Evolutionary conservation across 768 basidiomycete genomes (phyloP), one percentile per base, ranked within the genome.

Genomic region (Russula olivacea): DNA sequence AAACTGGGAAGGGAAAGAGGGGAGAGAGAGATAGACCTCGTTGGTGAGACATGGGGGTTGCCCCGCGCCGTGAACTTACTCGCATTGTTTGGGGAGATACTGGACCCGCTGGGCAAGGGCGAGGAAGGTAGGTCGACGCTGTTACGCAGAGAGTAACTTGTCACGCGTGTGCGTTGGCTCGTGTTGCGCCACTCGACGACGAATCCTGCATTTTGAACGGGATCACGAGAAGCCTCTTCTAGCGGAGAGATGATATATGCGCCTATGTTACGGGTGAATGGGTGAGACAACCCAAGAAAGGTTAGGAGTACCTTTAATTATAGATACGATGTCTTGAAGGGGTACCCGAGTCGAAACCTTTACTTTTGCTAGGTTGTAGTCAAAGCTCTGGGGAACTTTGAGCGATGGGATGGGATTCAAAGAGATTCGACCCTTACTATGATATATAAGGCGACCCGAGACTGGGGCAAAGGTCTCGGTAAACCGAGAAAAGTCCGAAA

Each of bases 181-280:
- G 81, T 76, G 50, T 84, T 84, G 43, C 82, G 79, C 87, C 91
- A 99, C n/a, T 82, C 81, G 54, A 98, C 73, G 3, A 85, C 73
- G 72, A 98, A 92, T 0, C 97, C 96, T 48, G 87, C 87, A 71
- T 98, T 98, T 75, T 98, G 92, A 21, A 79, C 71, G 0, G 89
- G 84, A 72, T 97, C 92, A 17, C 94, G 85, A 68, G 91, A 93
- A 0, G 91, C 86, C 72, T 96, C 93, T 74, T 98, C 93, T 2
- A 98, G 79, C 2, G 95, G 87, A 1, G 95, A 97, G 47, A 98
- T 76, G 63, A 98, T 98, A 72, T 98, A 99, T 50, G 91, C 86
- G n/a, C 95, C 95, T 94, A 5, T 6, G 21, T 43, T 38, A 17
- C 23, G 12, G 6, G 43, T 63, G 47, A 58, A 34, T 54, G 38